These are phyloP conservation scores for Colletotrichum lentis DNA, from an alignment of 2,329 filamentous ascomycete species.

Conservation along the genomic window DNA sequence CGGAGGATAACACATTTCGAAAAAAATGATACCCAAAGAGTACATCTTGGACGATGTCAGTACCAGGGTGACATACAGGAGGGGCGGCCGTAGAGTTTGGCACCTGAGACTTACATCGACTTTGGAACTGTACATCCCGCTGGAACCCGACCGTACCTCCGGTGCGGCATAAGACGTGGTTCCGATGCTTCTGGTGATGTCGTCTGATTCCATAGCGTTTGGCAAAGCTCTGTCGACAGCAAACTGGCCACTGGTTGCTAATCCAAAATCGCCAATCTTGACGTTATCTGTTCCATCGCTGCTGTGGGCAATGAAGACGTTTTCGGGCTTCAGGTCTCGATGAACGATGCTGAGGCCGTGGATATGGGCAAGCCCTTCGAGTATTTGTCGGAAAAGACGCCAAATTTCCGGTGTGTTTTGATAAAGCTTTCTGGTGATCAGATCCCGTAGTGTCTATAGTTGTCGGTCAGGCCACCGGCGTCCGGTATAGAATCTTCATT, in stretches of 20 bases:
- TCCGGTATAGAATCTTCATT: not conserved
- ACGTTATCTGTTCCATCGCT: slow-evolving; percentile 84
- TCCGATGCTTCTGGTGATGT: slow-evolving; percentile 75
- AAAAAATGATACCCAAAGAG: slow-evolving; percentile 95
- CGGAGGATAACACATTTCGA: slow-evolving; percentile 87
- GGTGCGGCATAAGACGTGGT: slow-evolving; percentile 94
- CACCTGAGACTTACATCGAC: slow-evolving; percentile 72
- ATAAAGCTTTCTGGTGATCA: slow-evolving; percentile 79
- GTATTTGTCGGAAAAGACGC: slow-evolving; percentile 88
- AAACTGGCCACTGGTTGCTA: slow-evolving; percentile 88
- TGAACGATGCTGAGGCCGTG: slow-evolving; percentile 93
- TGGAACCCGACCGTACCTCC: slow-evolving; percentile 80
- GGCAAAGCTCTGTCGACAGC: slow-evolving; percentile 63
- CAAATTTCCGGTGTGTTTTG: slow-evolving; percentile 82
- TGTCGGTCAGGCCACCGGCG: slow-evolving; percentile 32
- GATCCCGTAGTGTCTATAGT: slow-evolving; percentile 78
- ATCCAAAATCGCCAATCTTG: slow-evolving; percentile 94
- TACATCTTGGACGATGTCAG: slow-evolving; percentile 74
- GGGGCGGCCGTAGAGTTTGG: slow-evolving; percentile 5
- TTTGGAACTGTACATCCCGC: slow-evolving; percentile 86
- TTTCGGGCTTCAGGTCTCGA: slow-evolving; percentile 95
- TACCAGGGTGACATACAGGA: not conserved
- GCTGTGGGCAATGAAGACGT: slow-evolving; percentile 82
- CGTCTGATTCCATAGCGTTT: slow-evolving; percentile 57
- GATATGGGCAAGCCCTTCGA: slow-evolving; percentile 90